Evolutionary conservation across 441 rosid genomes (phyloP), one percentile per base, ranked within the genome.

Genomic region (Arabidopsis lyrata): DNA sequence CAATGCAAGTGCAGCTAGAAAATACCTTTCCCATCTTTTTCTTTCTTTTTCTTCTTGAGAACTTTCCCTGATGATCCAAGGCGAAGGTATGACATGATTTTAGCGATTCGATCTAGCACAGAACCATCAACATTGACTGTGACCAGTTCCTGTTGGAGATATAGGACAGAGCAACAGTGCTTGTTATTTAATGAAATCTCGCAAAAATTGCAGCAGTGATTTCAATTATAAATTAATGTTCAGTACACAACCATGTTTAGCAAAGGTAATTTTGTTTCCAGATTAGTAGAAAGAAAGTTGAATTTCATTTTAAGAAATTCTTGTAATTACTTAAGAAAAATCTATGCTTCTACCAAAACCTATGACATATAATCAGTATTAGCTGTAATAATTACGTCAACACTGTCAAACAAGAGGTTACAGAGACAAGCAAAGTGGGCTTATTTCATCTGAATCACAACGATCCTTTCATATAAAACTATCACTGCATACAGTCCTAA

Each of bases 41-140:
- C 97, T 81, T 92, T 95, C 95, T 86, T 95, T 83, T 95, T 95
- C 97, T 92, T 95, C 88, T 95, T 95, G 53, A 92, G 91, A 78
- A 95, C 97, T 88, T 95, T 95, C 73, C 99, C 99, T 42, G 99
- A 90, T 74, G 99, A 90, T 72, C 98, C 98, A 76, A 92, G 99
- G 73, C 99, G 97, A 77, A 95, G 98, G 79, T 95, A 95, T 35
- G 91, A 83, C 97, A 95, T 88, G 68, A 95, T 92, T 79, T 89
- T 95, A 50, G 97, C 90, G 79, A 95, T 95, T 61, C 97, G 88
- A 85, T 95, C 99, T 66, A 95, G 90, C 72, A 95, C 97, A 67
- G 98, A 90, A 72, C 96, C 95, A 81, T 95, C 99, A 75, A 95
- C 96, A 73, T 80, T 83, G 58, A 90, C 98, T 48, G 97, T 88